phyloP scores from a whole-genome alignment of 202 grass and related monocot genomes.

The Setaria viridis region DNA sequence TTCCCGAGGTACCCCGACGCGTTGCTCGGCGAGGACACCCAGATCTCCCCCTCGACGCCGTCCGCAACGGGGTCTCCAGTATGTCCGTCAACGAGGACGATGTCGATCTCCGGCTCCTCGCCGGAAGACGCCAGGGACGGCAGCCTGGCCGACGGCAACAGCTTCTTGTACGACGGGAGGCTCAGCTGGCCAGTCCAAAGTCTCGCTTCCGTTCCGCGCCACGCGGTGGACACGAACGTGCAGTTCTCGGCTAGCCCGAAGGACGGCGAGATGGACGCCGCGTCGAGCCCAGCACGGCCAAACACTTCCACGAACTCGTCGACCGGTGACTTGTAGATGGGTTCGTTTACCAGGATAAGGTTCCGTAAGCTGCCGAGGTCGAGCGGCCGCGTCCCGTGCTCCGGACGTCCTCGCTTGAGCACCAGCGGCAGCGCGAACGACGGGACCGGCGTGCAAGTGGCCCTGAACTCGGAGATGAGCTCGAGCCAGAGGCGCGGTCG shows the following conservation, averaged over 20 bases:
- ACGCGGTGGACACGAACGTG: constrained; percentile 65
- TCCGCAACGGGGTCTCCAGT: constrained; percentile 49
- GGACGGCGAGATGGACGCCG: constrained; percentile 49
- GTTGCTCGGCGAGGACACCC: constrained; percentile 60
- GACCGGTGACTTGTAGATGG: constrained; percentile 42
- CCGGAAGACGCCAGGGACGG: neutral
- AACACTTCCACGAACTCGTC: constrained; percentile 54
- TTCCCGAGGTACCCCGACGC: constrained; percentile 54
- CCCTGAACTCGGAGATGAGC: constrained; percentile 53
- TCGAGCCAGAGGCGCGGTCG: constrained; percentile 64
- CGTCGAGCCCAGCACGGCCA: constrained; percentile 28
- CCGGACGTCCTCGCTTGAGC: constrained; percentile 35
- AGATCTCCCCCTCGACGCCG: constrained; percentile 63
- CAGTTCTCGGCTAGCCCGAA: constrained; percentile 64
- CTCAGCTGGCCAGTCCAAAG: neutral
- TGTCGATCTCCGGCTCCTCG: constrained; percentile 36
- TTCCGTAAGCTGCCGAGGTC: constrained; percentile 48
- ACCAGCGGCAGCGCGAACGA: constrained; percentile 56
- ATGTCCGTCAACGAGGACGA: constrained; percentile 29
- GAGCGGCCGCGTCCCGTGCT: constrained; percentile 30
- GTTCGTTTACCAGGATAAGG: constrained; percentile 59
- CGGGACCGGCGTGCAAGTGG: constrained; percentile 60
- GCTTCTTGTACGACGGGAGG: constrained; percentile 52
- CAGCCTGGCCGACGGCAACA: constrained; percentile 53
- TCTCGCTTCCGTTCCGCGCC: constrained; percentile 16